Base-by-base conservation (phyloP, 179 eudicot genomes). In the Silene vulgaris region DNA sequence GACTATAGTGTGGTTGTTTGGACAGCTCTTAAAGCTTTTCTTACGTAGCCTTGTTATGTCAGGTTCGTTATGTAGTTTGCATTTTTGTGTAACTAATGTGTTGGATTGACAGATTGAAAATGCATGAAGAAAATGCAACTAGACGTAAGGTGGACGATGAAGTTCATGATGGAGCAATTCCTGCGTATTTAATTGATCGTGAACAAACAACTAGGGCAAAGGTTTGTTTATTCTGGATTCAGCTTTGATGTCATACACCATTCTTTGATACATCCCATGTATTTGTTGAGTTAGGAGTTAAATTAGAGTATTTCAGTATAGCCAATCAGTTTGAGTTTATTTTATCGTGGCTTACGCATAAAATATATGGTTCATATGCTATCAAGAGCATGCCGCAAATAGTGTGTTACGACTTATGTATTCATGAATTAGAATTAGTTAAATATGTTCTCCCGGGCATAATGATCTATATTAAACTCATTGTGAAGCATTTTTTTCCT, bases 141-240 rank as follows among this genome's bases (percentile, higher is more conserved):
- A 82, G 98, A 85, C 91, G 94, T 64, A 94, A 90, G 92, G 96
- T 94, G 65, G 97, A 93, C 82, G 96, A 91, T 81, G 86, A 94
- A 29, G 97, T 94, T 76, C 94, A 83, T 0, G 96, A 94, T 14
- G 98, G 98, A 43, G 98, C 97, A 48, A 75, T 89, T 71, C 98
- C 98, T 77, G 88, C 93, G 1, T 94, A 90, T 89, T 85, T 93
- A 83, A 93, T 93, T 85, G 98, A 93, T 78, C 97, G 98, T 93
- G 97, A 93, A 66, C 87, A 83, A 63, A 90, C 98, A 56, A 79
- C 92, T 7, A 87, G 97, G 75, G 98, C 97, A 3, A 93, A 93
- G 98, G 98, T 90, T 23, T 30, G 82, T 69, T 65, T 29, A 37
- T 11, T 67, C 9, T 43, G 56, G 75, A 19, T 62, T 62, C 65